A percentile compares a stretch with the other conserved stretches of the same genome.
Evolutionary conservation across 768 basidiomycete species (phyloP).

Genomic region (Sutorius australiensis): DNA sequence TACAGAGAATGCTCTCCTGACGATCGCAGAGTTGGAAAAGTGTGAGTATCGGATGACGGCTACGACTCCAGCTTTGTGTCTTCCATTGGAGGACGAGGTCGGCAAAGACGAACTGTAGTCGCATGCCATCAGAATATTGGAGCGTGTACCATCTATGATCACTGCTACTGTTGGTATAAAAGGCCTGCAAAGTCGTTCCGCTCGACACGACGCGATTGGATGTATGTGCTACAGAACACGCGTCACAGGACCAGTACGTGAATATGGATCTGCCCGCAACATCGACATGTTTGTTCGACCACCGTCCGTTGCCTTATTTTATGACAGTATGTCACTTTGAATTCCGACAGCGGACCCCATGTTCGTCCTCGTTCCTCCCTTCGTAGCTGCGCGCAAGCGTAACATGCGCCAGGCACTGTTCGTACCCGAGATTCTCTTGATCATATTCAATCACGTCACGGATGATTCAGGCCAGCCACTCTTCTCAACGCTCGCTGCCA

Average conservation of each 20-base stretch:
- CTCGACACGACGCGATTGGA: neutral
- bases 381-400: neutral
- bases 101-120: conserved; percentile 31
- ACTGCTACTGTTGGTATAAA: neutral
- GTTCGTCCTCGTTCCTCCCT: conserved; percentile 7
- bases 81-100: conserved; percentile 35
- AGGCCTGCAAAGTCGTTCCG: neutral
- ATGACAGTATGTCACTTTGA: neutral
- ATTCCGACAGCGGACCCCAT: neutral
- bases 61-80: conserved; percentile 81
- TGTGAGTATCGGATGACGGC: conserved; percentile 91
- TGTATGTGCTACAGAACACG: neutral
- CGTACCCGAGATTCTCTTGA: conserved; percentile 23
- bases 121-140: neutral
- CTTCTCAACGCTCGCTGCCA: conserved; percentile 17
- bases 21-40: conserved; percentile 88
- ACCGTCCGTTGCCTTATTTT: neutral
- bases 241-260: neutral
- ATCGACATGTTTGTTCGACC: neutral
- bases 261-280: neutral
- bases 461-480: conserved; percentile 14
- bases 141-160: neutral
- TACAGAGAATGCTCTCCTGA: conserved; percentile 72
- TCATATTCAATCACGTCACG: conserved; percentile 18
- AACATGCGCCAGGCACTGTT: conserved; percentile 15